Base-by-base conservation (phyloP, 2,329 filamentous ascomycete species). In the Myriosclerotinia duriaeana region DNA sequence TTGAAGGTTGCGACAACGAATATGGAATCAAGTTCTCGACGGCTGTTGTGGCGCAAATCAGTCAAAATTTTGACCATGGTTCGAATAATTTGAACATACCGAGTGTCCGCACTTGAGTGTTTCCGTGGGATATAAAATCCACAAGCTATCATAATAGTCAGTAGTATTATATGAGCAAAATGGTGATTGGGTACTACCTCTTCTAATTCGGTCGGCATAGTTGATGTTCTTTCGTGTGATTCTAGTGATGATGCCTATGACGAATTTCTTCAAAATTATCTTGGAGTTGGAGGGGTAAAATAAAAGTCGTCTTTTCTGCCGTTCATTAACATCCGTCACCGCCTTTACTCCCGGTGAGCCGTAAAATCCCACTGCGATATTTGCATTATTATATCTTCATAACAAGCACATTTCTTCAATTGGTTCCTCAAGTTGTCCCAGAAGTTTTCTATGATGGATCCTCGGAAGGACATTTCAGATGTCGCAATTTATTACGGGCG, bases 71-170 rank as follows among this genome's bases (percentile, higher is more conserved):
- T 53, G 40, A 40, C 42, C 55, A 50, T 20, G 55, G 46, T 30
- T 66, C 36, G 38, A 40, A 40, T 9, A 54, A n/a, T 26, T 1
- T 26, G 70, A 79, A 73, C 80, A 42, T 59, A 90, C 88, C 88
- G 72, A 94, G 84, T 77, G 92, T 88, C 73, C 95, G 88, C 71
- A 98, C 92, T 77, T 97, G 91, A 53, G 92, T 92, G 77, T 96
- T 97, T 68, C 91, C 91, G 80, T 96, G 90, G 78, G 91, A 90
- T 68, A 98, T 90, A 79, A 98, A 97, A 77, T 93, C 92, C 69
- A 97, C 92, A 64, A 97, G 87, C 92, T 96, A 72, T 58, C 67
- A 34, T 59, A 50, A 72, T 56, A 72, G 69, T 68, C 26, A 44
- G 36, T 8, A 44, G 36, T 8, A 26, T 11, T 7, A 17, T 53